A percentile compares a stretch with the other conserved stretches of the same genome.
Evolutionary conservation across 1,139 yeast species (phyloP).

Genomic region (Blastobotrys indianensis): DNA sequence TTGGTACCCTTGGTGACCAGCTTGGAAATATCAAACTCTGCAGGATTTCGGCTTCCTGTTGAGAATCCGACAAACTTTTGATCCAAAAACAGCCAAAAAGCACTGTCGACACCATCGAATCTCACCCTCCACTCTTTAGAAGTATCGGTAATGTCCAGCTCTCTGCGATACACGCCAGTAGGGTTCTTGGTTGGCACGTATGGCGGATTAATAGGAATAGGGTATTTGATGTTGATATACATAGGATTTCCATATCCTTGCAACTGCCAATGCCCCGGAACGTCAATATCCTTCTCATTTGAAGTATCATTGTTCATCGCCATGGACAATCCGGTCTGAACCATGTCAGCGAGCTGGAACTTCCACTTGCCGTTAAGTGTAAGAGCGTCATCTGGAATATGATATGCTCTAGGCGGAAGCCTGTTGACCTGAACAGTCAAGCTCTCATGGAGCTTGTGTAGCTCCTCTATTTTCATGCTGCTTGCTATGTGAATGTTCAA

Average conservation of each 20-base stretch:
- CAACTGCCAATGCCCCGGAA: constrained; percentile 39
- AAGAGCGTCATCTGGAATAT: constrained; percentile 22
- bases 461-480: too few relatives aligned
- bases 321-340: constrained; percentile 26
- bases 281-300: constrained; percentile 23
- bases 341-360: constrained; percentile 25
- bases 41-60: constrained; percentile 32
- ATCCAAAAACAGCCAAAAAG: constrained; percentile 33
- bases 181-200: constrained; percentile 34
- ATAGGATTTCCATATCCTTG: constrained; percentile 35
- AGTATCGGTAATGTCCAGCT: constrained; percentile 20
- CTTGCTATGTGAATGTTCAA: too few relatives aligned
- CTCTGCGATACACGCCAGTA: constrained; percentile 32
- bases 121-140: constrained; percentile 20
- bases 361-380: constrained; percentile 35
- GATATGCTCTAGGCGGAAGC: constrained; percentile 26
- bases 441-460: constrained; percentile 14
- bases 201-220: constrained; percentile 36
- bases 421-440: constrained; percentile 21
- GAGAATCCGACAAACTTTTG: constrained; percentile 31
- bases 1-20: constrained; percentile 7
- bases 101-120: constrained; percentile 36
- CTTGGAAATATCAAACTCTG: constrained; percentile 29
- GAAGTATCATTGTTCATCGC: constrained; percentile 10
- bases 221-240: constrained; percentile 34